Percentiles rank a stretch among this genome's conserved stretches.
phyloP scores from a whole-genome alignment of 1,139 yeast species.

The Keqinozyma sinolaborantium region DNA sequence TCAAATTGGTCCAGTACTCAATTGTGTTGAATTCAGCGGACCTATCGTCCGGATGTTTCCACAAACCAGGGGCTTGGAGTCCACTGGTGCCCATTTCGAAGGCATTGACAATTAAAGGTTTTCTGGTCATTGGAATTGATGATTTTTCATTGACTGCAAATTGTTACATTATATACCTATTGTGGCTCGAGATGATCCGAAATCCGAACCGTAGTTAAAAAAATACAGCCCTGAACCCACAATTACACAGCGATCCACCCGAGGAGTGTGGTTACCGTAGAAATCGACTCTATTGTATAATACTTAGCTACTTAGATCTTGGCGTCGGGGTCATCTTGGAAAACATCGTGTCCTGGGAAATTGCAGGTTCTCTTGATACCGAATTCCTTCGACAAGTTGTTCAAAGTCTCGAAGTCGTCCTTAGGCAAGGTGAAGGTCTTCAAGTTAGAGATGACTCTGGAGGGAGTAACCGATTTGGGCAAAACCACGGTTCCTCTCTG shows the following conservation, averaged over 20 bases:
- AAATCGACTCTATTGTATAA: too few relatives aligned
- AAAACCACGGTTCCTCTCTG: conserved; percentile 50
- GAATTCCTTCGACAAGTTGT: conserved; percentile 23
- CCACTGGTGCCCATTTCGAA: conserved; percentile 40
- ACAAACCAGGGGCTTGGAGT: conserved; percentile 36
- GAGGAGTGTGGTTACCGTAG: too few relatives aligned
- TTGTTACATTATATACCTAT: background rate
- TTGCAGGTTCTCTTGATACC: conserved; percentile 28
- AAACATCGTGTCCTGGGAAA: too few relatives aligned
- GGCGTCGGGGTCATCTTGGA: too few relatives aligned
- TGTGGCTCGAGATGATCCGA: background rate
- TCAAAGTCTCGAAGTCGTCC: conserved; percentile 32
- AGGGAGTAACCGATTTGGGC: conserved; percentile 48
- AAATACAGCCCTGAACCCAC: too few relatives aligned
- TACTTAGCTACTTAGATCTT: too few relatives aligned
- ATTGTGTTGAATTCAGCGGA: conserved; percentile 32
- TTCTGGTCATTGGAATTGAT: background rate
- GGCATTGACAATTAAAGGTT: conserved; percentile 19
- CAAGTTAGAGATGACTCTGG: conserved; percentile 32
- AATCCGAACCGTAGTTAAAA: too few relatives aligned
- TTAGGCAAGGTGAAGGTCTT: conserved; percentile 25
- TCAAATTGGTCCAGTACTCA: conserved; percentile 44
- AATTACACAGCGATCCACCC: too few relatives aligned
- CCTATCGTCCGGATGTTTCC: conserved; percentile 42
- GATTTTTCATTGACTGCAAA: background rate